Conservation (phyloP, 2,329 filamentous ascomycete genomes). For the Aspergillus texensis region DNA sequence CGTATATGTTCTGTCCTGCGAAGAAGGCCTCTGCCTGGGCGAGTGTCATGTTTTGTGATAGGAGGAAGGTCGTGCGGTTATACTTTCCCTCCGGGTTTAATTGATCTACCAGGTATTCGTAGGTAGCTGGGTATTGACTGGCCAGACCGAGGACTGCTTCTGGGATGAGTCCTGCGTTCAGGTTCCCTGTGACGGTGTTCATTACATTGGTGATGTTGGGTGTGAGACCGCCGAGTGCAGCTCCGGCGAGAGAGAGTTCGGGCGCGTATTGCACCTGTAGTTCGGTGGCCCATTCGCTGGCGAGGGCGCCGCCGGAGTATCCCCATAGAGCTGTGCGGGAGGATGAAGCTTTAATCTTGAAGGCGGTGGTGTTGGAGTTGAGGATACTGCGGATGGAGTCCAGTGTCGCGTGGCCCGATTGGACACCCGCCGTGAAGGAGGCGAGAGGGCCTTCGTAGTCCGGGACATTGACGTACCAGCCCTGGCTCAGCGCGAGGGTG, state of each 20-base stretch:
- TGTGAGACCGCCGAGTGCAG: conserved; percentile 33
- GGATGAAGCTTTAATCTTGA: conserved; percentile 14
- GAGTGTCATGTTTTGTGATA: conserved; percentile 10
- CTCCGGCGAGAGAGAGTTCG: conserved; percentile 26
- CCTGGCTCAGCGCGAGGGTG: conserved; percentile 39
- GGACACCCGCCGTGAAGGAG: conserved; percentile 43
- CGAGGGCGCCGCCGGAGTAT: conserved; percentile 20
- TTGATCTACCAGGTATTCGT: conserved; percentile 11
- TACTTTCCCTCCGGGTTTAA: conserved; percentile 12
- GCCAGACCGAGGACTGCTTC: conserved; percentile 24
- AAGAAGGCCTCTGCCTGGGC: not conserved
- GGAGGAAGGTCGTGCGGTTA: conserved; percentile 10
- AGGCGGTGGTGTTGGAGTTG: conserved; percentile 27
- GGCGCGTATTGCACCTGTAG: conserved; percentile 20
- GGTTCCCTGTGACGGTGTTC: conserved; percentile 24
- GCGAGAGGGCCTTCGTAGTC: conserved; percentile 51
- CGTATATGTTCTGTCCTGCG: conserved; percentile 12
- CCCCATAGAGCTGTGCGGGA: conserved; percentile 22
- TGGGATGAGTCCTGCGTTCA: conserved; percentile 27
- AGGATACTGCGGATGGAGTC: conserved; percentile 47
- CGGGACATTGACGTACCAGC: conserved; percentile 52
- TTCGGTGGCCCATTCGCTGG: conserved; percentile 19
- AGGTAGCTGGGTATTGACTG: conserved; percentile 24
- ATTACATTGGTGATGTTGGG: conserved; percentile 30
- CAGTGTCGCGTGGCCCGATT: conserved; percentile 47